Evolutionary conservation across 176 grass and related monocot species (phyloP).

Genomic region (Thalia dealbata): DNA sequence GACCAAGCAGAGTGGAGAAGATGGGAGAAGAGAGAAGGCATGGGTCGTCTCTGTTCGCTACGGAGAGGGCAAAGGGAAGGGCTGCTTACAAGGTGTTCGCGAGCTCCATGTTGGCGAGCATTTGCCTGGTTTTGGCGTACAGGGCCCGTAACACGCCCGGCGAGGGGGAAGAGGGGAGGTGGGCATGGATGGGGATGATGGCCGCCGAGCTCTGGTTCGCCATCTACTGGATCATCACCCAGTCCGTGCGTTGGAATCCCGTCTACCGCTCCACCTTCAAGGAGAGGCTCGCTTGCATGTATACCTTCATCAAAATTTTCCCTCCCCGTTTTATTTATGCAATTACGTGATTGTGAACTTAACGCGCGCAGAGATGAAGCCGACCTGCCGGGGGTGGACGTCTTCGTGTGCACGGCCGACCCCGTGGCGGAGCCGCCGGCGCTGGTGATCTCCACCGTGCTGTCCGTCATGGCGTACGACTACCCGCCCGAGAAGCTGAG

Average conservation of each 20-base stretch:
- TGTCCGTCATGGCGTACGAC: constrained; percentile 79
- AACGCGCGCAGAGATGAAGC: constrained; percentile 1
- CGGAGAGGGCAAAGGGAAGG: constrained; percentile 28
- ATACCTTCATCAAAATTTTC: not conserved
- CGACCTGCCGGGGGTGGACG: constrained; percentile 41
- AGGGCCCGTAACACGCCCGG: constrained; percentile 46
- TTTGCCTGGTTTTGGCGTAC: constrained; percentile 50
- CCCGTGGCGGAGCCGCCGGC: constrained; percentile 47
- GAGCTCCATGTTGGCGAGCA: constrained; percentile 33
- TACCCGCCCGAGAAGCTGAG: constrained; percentile 55
- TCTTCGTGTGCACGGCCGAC: constrained; percentile 76
- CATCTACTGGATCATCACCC: constrained; percentile 69
- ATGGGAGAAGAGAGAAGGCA: constrained; percentile 28
- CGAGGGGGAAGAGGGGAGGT: constrained; percentile 27
- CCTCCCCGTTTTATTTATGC: not conserved
- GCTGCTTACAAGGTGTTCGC: constrained; percentile 42
- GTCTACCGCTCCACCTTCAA: constrained; percentile 47
- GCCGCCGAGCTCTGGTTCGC: constrained; percentile 62
- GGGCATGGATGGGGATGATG: constrained; percentile 61
- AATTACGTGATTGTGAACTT: too few species aligned
- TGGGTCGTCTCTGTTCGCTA: constrained; percentile 30
- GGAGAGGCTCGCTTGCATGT: constrained; percentile 43
- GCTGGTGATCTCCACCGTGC: constrained; percentile 53
- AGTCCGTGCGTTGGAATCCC: constrained; percentile 52
- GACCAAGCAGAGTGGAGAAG: not conserved